Percentiles rank a stretch among this genome's conserved stretches.
phyloP scores from a whole-genome alignment of 192 early-diverging fungal species.

The Entrophospora sp. region DNA sequence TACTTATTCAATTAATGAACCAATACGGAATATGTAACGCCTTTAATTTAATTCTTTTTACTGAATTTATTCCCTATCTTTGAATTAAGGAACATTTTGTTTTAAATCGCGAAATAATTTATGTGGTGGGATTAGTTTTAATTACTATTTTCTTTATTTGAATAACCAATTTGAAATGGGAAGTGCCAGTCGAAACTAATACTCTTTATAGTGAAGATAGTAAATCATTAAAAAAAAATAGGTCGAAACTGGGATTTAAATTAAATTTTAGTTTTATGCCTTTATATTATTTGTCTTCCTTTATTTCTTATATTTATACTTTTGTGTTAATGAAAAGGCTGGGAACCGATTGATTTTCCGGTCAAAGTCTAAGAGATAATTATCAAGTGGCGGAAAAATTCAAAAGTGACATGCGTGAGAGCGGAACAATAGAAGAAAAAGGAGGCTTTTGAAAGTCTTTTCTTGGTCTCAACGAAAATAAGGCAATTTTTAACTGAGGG shows the following conservation, averaged over 20 bases:
- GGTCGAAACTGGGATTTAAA: neutral
- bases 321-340: neutral
- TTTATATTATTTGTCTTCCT: neutral
- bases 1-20: conserved; percentile 16
- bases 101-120: neutral
- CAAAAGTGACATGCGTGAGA: neutral
- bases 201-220: neutral
- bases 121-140: neutral
- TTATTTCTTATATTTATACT: neutral
- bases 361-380: neutral
- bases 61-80: neutral
- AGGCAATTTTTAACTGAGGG: neutral
- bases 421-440: too few relatives aligned
- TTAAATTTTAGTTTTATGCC: conserved; percentile 14
- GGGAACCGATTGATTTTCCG: neutral
- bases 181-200: neutral
- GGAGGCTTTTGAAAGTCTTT: neutral
- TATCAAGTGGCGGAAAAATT: neutral
- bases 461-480: neutral
- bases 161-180: conserved; percentile 4
- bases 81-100: neutral
- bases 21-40: conserved; percentile 13
- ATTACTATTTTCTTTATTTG: conserved; percentile 9
- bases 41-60: conserved; percentile 12
- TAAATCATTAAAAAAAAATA: conserved; percentile 1